Percentiles rank a stretch among this genome's conserved stretches.
Evolutionary conservation across 2,329 filamentous ascomycete species (phyloP).

Genomic region (Aspergillus chevalieri): DNA sequence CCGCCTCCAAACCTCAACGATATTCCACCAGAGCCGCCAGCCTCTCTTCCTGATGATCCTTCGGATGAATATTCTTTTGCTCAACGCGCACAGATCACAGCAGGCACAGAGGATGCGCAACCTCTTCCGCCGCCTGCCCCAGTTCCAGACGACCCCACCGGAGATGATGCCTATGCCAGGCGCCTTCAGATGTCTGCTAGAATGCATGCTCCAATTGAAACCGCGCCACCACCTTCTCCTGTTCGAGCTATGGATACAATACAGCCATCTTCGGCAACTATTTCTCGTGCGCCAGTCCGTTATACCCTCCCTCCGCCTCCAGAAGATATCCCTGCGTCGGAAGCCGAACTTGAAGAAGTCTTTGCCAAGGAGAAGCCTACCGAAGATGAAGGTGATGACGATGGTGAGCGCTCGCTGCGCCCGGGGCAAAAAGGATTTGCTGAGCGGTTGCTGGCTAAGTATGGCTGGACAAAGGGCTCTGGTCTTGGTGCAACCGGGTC

Average conservation of each 20-base stretch:
- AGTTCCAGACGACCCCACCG: slow-evolving; percentile 21
- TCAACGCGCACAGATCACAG: slow-evolving; percentile 55
- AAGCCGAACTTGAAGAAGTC: slow-evolving; percentile 47
- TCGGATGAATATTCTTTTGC: slow-evolving; percentile 66
- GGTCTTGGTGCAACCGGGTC: slow-evolving; percentile 76
- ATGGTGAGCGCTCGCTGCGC: slow-evolving; percentile 53
- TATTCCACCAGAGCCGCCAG: slow-evolving; percentile 34
- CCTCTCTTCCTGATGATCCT: slow-evolving; percentile 49
- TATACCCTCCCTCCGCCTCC: slow-evolving; percentile 56
- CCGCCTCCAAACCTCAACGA: slow-evolving; percentile 44
- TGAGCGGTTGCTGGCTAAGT: slow-evolving; percentile 81
- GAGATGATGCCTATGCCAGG: slow-evolving; percentile 21
- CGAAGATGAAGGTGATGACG: slow-evolving; percentile 27
- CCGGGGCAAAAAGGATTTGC: slow-evolving; percentile 82
- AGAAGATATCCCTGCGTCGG: slow-evolving; percentile 47
- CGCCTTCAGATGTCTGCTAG: slow-evolving; percentile 18
- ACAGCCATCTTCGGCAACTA: slow-evolving; percentile 49
- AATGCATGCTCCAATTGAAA: slow-evolving; percentile 16
- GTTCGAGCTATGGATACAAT: slow-evolving; percentile 35
- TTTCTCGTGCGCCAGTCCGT: slow-evolving; percentile 71
- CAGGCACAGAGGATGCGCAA: slow-evolving; percentile 14
- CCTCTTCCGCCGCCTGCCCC: slow-evolving; percentile 29
- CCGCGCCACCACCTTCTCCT: slow-evolving; percentile 22
- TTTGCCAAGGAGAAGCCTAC: slow-evolving; percentile 35
- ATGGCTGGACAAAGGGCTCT: slow-evolving; percentile 84